Evolutionary conservation across 1,284 basidiomycete species (phyloP).

Genomic region (Erythrobasidium hasegawianum): DNA sequence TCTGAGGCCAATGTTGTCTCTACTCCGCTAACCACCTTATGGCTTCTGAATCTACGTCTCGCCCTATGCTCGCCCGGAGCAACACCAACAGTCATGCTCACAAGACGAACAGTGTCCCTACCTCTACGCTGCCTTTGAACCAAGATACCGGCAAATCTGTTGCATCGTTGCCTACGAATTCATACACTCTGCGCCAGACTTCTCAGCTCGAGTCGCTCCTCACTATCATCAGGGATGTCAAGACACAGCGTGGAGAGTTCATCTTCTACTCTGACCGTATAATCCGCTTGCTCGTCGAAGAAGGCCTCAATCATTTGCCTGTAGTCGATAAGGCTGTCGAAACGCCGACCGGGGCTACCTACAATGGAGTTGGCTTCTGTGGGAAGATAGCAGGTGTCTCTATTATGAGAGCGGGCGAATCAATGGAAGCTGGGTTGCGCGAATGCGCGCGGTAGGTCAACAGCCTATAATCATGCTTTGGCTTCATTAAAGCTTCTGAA

Average conservation of each 20-base stretch:
- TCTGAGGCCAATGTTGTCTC: too few species aligned
- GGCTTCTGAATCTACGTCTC: too few species aligned
- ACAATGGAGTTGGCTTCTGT: slow-evolving; percentile 84
- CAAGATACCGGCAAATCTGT: slow-evolving; percentile 11
- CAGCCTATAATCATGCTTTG: not conserved
- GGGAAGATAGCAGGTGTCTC: slow-evolving; percentile 64
- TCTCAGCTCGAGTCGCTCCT: slow-evolving; percentile 90
- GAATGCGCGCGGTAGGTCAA: slow-evolving; percentile 67
- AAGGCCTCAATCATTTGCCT: slow-evolving; percentile 89
- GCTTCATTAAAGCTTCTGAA: not conserved
- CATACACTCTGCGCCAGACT: slow-evolving; percentile 79
- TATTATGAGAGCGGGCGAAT: slow-evolving; percentile 59
- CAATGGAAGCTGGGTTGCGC: slow-evolving; percentile 63
- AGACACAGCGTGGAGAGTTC: slow-evolving; percentile 73
- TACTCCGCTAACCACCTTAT: too few species aligned
- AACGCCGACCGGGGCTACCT: slow-evolving; percentile 64
- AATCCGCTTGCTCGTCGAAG: slow-evolving; percentile 57
- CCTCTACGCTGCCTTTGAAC: slow-evolving; percentile 15
- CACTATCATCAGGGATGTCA: slow-evolving; percentile 69
- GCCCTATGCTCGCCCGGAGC: not conserved
- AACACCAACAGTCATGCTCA: slow-evolving; percentile 2
- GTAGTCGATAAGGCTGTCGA: slow-evolving; percentile 66
- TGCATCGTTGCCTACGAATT: slow-evolving; percentile 62
- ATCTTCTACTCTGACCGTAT: slow-evolving; percentile 77
- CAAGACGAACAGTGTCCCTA: slow-evolving; percentile 34